Evolutionary conservation across 2,329 filamentous ascomycete genomes (phyloP), one percentile per base, ranked within the genome.

Genomic region (Trichoderma atroviride): DNA sequence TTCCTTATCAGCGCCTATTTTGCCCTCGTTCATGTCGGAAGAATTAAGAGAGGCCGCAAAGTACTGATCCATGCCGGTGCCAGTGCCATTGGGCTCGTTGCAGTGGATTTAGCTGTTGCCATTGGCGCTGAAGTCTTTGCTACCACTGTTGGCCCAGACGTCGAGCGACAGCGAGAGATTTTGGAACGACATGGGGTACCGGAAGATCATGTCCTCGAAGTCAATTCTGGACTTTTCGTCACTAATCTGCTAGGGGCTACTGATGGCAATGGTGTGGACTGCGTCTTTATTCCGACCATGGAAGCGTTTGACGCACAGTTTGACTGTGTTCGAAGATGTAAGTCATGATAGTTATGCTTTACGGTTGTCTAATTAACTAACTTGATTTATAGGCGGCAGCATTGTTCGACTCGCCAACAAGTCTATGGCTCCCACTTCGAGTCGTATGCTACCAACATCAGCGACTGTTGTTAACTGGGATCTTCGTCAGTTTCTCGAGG

Each of bases 201-300:
- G 0, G 59, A 76, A 0, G 70, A 78, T 2, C 77, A 77, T 27
- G 82, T 86, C 14, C 71, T 87, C 4, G 75, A 79, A 33, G 77
- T 75, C 0, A 76, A 78, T 31, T 74, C 77, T 5, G 78, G 79
- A 31, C 74, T 72, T 22, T 80, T 82, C 22, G 77, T 80, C 11
- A 71, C 74, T 0, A 63, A 72, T 4, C 71, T 85, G 40, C 72
- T 77, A 31, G 70, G 75, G 0, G 65, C 77, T 22, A 83, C 81
- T 0, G 70, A 70, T 16, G 75, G 73, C 3, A 72, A 71, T 35
- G 79, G 79, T 14, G 74, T 84, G 2, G 81, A 86, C 56, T 70
- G 85, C 4, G 76, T 86, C 1, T 84, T 85, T 63, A 84, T 85
- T 71, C 78, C 84, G 0, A 82, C 83, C 0, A 79, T 79, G 59